phyloP scores from a whole-genome alignment of 306 rosid species.

The Canavalia gladiata region DNA sequence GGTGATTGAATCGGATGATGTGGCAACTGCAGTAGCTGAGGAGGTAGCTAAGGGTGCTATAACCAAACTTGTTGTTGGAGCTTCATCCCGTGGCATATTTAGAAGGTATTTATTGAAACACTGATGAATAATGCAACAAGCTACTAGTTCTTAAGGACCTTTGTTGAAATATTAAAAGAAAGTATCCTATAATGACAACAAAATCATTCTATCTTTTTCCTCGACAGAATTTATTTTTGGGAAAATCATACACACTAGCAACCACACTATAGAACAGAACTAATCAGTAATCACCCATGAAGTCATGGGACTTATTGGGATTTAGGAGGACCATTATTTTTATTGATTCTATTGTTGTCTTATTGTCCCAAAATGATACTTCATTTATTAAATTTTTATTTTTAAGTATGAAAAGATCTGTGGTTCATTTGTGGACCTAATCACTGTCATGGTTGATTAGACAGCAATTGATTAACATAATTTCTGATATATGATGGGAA shows the following conservation, averaged over 20 bases:
- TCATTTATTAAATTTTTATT: background rate
- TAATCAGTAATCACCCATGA: background rate
- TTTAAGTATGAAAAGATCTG: background rate
- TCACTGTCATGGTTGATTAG: background rate
- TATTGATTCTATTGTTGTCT: constrained; percentile 1
- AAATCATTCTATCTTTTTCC: constrained; percentile 24
- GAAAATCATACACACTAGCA: constrained; percentile 4
- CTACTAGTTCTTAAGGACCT: constrained; percentile 7
- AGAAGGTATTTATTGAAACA: constrained; percentile 65
- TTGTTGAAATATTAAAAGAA: constrained; percentile 19
- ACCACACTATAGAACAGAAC: background rate
- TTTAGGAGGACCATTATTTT: background rate
- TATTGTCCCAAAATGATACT: background rate
- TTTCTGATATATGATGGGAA: background rate
- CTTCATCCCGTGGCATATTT: constrained; percentile 79
- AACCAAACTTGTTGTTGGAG: constrained; percentile 80
- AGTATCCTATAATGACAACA: constrained; percentile 13
- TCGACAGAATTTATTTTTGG: constrained; percentile 10
- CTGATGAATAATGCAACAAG: constrained; percentile 14
- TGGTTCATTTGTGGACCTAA: background rate
- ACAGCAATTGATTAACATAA: background rate
- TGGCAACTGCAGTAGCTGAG: constrained; percentile 73
- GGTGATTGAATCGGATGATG: constrained; percentile 82
- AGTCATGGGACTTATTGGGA: background rate
- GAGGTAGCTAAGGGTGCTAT: constrained; percentile 68